phyloP scores from a whole-genome alignment of 768 basidiomycete species.

The Neoboletus subvelutipes region DNA sequence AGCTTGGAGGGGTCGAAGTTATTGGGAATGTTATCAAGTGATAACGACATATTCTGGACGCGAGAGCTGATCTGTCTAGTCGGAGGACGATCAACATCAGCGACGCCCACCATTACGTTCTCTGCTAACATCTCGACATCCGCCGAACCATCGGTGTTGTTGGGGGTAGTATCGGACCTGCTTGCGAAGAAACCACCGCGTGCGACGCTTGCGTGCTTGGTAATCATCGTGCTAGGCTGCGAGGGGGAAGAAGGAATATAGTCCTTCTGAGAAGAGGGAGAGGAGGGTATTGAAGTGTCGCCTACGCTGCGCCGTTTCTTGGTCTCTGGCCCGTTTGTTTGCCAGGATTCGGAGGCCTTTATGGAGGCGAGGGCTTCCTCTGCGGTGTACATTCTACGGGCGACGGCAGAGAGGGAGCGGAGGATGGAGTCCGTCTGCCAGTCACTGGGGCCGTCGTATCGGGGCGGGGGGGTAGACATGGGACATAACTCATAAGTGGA shows the following conservation, averaged over 20 bases:
- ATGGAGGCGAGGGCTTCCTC: conserved; percentile 46
- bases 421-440: conserved; percentile 61
- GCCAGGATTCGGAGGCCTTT: conserved; percentile 37
- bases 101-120: conserved; percentile 27
- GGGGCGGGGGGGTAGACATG: conserved; percentile 47
- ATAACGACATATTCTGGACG: conserved; percentile 47
- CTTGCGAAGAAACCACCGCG: conserved; percentile 25
- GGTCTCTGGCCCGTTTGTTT: conserved; percentile 38
- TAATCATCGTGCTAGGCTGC: conserved; percentile 28
- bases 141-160: conserved; percentile 5
- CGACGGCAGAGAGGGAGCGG: conserved; percentile 49
- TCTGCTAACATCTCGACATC: conserved; percentile 33
- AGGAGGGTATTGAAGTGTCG: conserved; percentile 35
- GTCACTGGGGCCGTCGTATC: conserved; percentile 54
- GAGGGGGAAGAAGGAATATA: conserved; percentile 9
- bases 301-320: conserved; percentile 47
- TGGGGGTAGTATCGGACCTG: conserved; percentile 23
- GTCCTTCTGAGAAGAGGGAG: conserved; percentile 29
- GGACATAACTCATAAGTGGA: conserved; percentile 61
- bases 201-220: conserved; percentile 13
- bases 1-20: conserved; percentile 36
- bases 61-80: conserved; percentile 29
- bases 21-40: conserved; percentile 48
- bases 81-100: conserved; percentile 23
- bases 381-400: conserved; percentile 54